phyloP scores from a whole-genome alignment of 768 basidiomycete species.

The Holtermanniella nyarrowii region DNA sequence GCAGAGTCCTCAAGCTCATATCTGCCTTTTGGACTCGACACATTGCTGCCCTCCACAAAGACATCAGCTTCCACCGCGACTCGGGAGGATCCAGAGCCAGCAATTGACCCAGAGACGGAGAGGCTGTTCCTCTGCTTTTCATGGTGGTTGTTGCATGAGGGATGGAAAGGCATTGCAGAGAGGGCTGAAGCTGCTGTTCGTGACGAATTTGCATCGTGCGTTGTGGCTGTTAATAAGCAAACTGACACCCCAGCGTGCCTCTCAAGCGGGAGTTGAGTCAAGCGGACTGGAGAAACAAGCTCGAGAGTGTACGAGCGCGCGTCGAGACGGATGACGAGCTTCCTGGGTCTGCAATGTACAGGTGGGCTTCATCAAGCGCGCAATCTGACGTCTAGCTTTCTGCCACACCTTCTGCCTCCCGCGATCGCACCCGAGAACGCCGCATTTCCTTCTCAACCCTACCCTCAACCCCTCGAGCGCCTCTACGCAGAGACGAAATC shows the following conservation, averaged over 20 bases:
- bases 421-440: slow-evolving; percentile 10
- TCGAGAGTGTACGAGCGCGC: slow-evolving; percentile 62
- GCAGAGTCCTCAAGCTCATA: slow-evolving; percentile 9
- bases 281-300: slow-evolving; percentile 57
- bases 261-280: slow-evolving; percentile 64
- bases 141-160: slow-evolving; percentile 88
- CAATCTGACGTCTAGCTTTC: slow-evolving; percentile 40
- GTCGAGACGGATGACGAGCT: slow-evolving; percentile 59
- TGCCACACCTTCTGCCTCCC: slow-evolving; percentile 48
- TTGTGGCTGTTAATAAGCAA: slow-evolving; percentile 1
- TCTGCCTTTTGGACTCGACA: slow-evolving; percentile 13
- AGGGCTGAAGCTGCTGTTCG: slow-evolving; percentile 65
- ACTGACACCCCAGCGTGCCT: slow-evolving; percentile 52
- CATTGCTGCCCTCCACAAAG: neutral
- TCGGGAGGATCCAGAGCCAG: slow-evolving; percentile 17
- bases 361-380: slow-evolving; percentile 14
- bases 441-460: slow-evolving; percentile 34
- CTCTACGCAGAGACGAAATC: slow-evolving; percentile 62
- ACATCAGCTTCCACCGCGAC: slow-evolving; percentile 40
- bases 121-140: slow-evolving; percentile 70
- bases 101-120: slow-evolving; percentile 53
- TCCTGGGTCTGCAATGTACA: slow-evolving; percentile 44
- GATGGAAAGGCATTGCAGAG: slow-evolving; percentile 75
- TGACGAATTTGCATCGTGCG: slow-evolving; percentile 74
- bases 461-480: slow-evolving; percentile 49